phyloP scores from a whole-genome alignment of 2,329 filamentous ascomycete species.

The Phialophora tarda region DNA sequence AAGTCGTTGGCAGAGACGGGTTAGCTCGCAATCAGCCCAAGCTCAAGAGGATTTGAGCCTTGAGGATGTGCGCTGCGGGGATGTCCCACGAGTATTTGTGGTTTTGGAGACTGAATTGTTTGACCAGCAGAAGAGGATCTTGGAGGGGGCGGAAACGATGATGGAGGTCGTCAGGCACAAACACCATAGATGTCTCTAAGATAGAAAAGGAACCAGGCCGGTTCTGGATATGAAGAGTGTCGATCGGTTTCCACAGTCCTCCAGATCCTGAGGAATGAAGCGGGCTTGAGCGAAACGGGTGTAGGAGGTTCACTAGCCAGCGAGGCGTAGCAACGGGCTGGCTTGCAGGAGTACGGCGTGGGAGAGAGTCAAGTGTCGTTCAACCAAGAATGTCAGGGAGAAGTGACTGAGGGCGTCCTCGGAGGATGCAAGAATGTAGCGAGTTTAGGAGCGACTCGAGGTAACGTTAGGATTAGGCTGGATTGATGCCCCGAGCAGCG shows the following conservation, averaged over 20 bases:
- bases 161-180: slow-evolving; percentile 18
- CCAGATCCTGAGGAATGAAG: not conserved
- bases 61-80: slow-evolving; percentile 2
- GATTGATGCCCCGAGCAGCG: not conserved
- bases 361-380: not conserved
- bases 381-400: not conserved
- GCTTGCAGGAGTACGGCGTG: slow-evolving; percentile 11
- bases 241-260: slow-evolving; percentile 16
- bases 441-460: not conserved
- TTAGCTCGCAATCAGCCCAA: not conserved
- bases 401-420: not conserved
- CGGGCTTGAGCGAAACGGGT: slow-evolving; percentile 1
- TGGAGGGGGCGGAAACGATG: slow-evolving; percentile 14
- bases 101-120: not conserved
- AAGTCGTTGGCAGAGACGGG: not conserved
- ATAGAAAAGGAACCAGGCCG: slow-evolving; percentile 16
- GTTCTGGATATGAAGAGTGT: slow-evolving; percentile 12
- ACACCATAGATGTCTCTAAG: not conserved
- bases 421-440: not conserved
- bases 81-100: not conserved
- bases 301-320: slow-evolving; percentile 4
- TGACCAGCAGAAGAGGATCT: not conserved
- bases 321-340: slow-evolving; percentile 19
- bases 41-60: not conserved
- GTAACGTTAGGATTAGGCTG: not conserved